Percentiles rank a stretch among this genome's conserved stretches.
phyloP scores from a whole-genome alignment of 306 rosid genomes.

The Castanea crenata region DNA sequence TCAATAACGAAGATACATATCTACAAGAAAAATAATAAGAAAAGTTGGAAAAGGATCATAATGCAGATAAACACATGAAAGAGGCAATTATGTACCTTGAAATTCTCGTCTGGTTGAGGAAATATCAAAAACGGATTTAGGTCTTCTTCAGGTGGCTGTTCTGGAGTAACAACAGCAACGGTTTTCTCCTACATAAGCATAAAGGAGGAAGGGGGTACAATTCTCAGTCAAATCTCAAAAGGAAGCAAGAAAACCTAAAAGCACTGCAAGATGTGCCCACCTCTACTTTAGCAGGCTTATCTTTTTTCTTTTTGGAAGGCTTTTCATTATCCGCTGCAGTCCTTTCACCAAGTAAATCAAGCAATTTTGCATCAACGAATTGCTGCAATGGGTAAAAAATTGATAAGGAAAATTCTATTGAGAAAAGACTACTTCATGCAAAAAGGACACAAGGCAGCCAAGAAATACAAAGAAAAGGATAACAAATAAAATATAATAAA shows the following conservation, averaged over 20 bases:
- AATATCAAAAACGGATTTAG: slow-evolving; percentile 78
- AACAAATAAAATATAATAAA: too few relatives aligned
- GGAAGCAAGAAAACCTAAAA: slow-evolving; percentile 3
- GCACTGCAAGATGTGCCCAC: slow-evolving; percentile 30
- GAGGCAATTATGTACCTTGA: slow-evolving; percentile 53
- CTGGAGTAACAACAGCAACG: slow-evolving; percentile 46
- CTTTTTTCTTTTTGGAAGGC: slow-evolving; percentile 79
- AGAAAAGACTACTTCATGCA: too few relatives aligned
- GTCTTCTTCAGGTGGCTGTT: slow-evolving; percentile 80
- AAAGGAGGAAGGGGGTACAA: slow-evolving; percentile 11
- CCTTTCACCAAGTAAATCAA: slow-evolving; percentile 82
- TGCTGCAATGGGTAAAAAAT: slow-evolving; percentile 40
- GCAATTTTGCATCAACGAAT: slow-evolving; percentile 65
- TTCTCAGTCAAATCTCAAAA: slow-evolving; percentile 11
- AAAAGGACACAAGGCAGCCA: neutral
- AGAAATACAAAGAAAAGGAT: neutral
- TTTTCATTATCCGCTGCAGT: slow-evolving; percentile 90
- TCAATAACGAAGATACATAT: neutral
- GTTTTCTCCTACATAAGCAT: slow-evolving; percentile 50
- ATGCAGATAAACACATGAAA: slow-evolving; percentile 3
- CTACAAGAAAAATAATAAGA: neutral
- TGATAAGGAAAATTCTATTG: too few relatives aligned
- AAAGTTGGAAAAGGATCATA: neutral
- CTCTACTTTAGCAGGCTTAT: slow-evolving; percentile 87
- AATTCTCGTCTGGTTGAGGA: slow-evolving; percentile 79